phyloP scores from a whole-genome alignment of 1,139 yeast genomes.

The Pichia sp. region DNA sequence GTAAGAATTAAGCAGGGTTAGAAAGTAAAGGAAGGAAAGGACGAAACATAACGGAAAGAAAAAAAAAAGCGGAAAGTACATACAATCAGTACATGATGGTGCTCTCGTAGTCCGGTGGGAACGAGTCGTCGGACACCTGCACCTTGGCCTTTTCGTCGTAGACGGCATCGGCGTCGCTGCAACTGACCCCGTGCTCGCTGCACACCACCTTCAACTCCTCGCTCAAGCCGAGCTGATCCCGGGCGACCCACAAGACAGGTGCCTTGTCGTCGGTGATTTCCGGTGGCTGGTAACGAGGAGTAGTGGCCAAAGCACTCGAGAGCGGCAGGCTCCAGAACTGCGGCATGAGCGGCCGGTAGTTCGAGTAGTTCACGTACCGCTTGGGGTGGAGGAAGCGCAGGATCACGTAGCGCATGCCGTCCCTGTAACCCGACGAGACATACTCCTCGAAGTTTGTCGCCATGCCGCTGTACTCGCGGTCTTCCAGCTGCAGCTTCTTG shows the following conservation, averaged over 20 bases:
- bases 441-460: constrained; percentile 11
- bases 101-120: constrained; percentile 40
- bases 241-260: constrained; percentile 84
- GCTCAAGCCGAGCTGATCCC: constrained; percentile 80
- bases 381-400: constrained; percentile 63
- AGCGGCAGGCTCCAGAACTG: constrained; percentile 39
- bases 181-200: constrained; percentile 41
- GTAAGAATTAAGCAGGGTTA: not conserved
- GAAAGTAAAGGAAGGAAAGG: not conserved
- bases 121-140: constrained; percentile 51
- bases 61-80: not conserved
- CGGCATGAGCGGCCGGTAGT: constrained; percentile 53
- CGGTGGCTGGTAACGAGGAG: constrained; percentile 62
- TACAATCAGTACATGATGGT: constrained; percentile 11
- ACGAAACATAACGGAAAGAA: constrained; percentile 4
- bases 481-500: constrained; percentile 5
- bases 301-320: constrained; percentile 23
- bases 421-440: not conserved
- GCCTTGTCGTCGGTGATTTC: constrained; percentile 53
- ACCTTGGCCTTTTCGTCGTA: constrained; percentile 58
- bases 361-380: constrained; percentile 52
- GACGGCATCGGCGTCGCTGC: constrained; percentile 63
- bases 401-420: constrained; percentile 19
- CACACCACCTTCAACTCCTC: constrained; percentile 50
- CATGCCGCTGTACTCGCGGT: constrained; percentile 3